Base-by-base conservation (phyloP, 2,329 filamentous ascomycete genomes). In the Hypoxylon sp. region DNA sequence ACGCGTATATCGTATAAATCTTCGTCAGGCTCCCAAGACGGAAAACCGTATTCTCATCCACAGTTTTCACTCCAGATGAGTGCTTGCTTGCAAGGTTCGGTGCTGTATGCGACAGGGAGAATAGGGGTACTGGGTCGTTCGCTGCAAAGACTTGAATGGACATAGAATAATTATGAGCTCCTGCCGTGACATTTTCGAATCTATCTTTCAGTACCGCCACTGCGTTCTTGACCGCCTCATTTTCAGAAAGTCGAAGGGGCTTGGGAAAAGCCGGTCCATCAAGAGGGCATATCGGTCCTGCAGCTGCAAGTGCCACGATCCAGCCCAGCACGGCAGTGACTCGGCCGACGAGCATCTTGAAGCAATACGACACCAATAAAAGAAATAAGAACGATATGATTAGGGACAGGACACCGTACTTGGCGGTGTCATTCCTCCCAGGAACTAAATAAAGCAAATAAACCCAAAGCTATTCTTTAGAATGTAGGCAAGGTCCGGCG, bases 11-110 rank as follows among this genome's bases (percentile, higher is more conserved):
- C 0, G 82, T 82, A 69, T 80, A 81, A 17, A 83, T 62, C 64
- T 84, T 85, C 1, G 81, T 82, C 30, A 82, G 59, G 53, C 82
- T 84, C 0, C 79, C 82, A 14, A 83, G 75, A 8, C 83, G 79
- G 68, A 82, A 84, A 2, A 84, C 77, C 0, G 80, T 83, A 62
- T 85, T 74, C 6, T 77, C 77, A 33, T 81, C 77, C 2, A 85
- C 76, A 1, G 72, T 73, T 7, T 68, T 76, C 6, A 80, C 77
- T 0, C 81, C 80, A 7, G 75, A 73, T 3, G 77, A 73, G 14
- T 71, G 73, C 25, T 72, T 66, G 25, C 56, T 69, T 31, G 59
- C 71, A 13, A 79, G 70, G 6, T 69, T 71, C 8, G 77, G 76
- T n/a, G 78, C 77, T 5, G 79, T 80, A 59, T 81, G 78, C 22